Evolutionary conservation across 2,329 filamentous ascomycete species (phyloP), one percentile per base, ranked within the genome.

Genomic region (Apiospora marii): DNA sequence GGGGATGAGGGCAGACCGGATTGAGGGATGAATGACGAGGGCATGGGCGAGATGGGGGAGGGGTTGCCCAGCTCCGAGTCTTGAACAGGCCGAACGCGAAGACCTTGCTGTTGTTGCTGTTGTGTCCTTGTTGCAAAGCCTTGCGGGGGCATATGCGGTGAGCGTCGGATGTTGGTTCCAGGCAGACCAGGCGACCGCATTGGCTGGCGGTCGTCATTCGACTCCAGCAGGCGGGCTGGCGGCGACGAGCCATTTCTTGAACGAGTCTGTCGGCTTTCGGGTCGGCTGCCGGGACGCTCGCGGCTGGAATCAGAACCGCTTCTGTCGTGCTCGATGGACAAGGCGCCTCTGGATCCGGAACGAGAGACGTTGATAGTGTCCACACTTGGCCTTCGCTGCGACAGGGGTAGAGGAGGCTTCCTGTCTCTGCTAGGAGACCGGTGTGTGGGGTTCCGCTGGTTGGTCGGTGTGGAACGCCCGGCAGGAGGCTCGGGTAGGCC

Each of bases 251-350:
- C 82, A 22, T 85, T 85, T 58, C 83, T 82, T 13, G 83, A 77
- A 37, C 83, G 81, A 53, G 46, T 24, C 2, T 81, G 51, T 30
- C 51, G 51, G 27, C 51, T 58, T 10, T 41, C 78, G 12, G 83
- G 83, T n/a, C 84, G 83, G 72, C 81, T 83, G 43, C 80, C 81
- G 30, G 82, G 81, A 67, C 81, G 80, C 13, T 82, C 82, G 41
- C 83, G 83, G 78, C 88, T 89, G 3, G 87, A 83, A 30, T 90
- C 88, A 0, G 88, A 90, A 44, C 87, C 87, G 74, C 88, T 90
- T 58, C 88, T 83, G 61, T 89, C 85, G 13, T 88, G 83, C 61
- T 89, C 87, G 0, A 73, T 72, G 44, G 79, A 77, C 7, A 78
- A 78, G 5, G 74, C 72, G 1, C 75, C 75, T 34, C 80, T 78